Evolutionary conservation across 2,329 filamentous ascomycete species (phyloP), one percentile per base, ranked within the genome.

Genomic region (Aspergillus sp.): DNA sequence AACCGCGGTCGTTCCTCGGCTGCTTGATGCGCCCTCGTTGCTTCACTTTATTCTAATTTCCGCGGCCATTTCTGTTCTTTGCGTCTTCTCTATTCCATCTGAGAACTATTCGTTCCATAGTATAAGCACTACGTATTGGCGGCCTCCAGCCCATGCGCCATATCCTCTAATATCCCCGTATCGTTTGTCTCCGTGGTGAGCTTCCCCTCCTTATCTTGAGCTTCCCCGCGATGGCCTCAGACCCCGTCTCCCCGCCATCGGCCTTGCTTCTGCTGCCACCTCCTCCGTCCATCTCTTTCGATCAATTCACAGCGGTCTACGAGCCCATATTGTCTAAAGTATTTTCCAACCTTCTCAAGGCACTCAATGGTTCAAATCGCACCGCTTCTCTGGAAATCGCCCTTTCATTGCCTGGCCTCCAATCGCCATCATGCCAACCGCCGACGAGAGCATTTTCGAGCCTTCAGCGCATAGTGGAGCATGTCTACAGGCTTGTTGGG

Each of bases 401-500:
- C 2, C 72, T 96, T 38, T 82, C 83, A 2, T 83, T 83, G 48
- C 84, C 87, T 2, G 78, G 88, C 51, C 80, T 92, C 12, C 76
- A 80, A 47, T 81, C 83, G 18, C 75, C 76, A 32, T 76, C 78
- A 22, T 74, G 76, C 20, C 74, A 76, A 30, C 79, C 83, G 45
- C 81, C 83, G 64, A 78, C 82, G 22, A 76, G 84, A 45, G 78
- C 84, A 17, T 96, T 92, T 82, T 70, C 80, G 34, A 76, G 81
- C n/a, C 83, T 87, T 0, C 91, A 96, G 73, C 80, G 82, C n/a
- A 79, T 93, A 5, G 76, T 97, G 20, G 89, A 89, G 3, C 84
- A 84, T 24, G 71, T 96, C 22, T 98, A 98, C 80, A 86, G 87
- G 66, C 81, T 97, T 49, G 79, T 95, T 55, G 88, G 88, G 34